Evolutionary conservation across 164 flowering plant species (phyloP), one percentile per base, ranked within the genome.

Genomic region (Kalanchoe fedtschenkoi): DNA sequence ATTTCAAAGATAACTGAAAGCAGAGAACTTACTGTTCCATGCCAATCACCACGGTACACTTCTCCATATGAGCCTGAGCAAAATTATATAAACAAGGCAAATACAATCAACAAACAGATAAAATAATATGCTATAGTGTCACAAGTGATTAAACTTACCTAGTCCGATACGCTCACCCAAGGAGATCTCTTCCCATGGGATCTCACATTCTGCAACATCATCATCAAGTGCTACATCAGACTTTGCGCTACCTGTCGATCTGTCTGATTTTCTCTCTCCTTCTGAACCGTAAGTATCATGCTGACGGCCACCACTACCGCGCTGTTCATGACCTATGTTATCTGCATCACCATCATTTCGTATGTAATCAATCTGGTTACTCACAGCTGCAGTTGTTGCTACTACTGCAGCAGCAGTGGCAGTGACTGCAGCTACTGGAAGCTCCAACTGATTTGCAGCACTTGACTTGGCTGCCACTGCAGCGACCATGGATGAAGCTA

Each of bases 91-190:
- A 21, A 34, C 43, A 65, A 66, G 60, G 39, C 4, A 58, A 32
- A 58, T 33, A n/a, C 22, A 32, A 17, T 6, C 3, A 24, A 58
- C 41, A 34, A 58, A 30, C 1, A 58, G 26, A 17, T 19, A 22
- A 21, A 56, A 34, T 60, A 38, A 22, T 24, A 2, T 47, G 2
- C 4, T 47, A 24, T 22, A 24, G 2, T 47, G 14, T 47, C 6
- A 22, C 26, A 22, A 47, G 30, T 47, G 14, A 24, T 6, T 2
- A 4, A 16, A 9, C 9, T 22, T 47, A 95, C 99, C 99, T 62
- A 95, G 82, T 70, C 99, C 99, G 22, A 95, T 95, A 68, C 99
- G 92, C 75, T 95, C 99, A 53, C 99, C 99, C 77, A 91, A 57
- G 70, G 83, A 54, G 68, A 95, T 84, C 66, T 95, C 99, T 47